These are phyloP conservation scores for Desmodesmus armatus DNA, from an alignment of 139 green algal species.

Conservation along the genomic window DNA sequence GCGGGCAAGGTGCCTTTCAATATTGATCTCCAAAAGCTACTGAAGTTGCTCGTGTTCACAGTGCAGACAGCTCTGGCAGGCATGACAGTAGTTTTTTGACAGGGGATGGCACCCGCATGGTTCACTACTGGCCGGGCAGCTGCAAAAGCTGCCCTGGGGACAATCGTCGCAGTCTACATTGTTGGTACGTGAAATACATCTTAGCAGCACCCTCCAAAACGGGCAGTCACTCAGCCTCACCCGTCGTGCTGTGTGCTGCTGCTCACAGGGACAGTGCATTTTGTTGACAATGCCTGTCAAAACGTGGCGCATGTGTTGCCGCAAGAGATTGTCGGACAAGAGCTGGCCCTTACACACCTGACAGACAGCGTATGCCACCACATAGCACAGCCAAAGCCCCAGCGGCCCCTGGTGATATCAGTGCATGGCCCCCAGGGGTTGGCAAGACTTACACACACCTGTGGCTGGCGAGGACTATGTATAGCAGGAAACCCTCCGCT, in stretches of 20 bases:
- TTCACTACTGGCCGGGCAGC: too few species aligned
- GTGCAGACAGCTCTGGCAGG: too few species aligned
- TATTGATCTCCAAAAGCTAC: too few species aligned
- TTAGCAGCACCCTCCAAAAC: too few species aligned
- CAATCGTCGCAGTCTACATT: not conserved
- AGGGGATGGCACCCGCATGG: too few species aligned
- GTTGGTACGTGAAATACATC: not conserved
- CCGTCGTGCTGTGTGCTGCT: not conserved
- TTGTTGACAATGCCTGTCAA: constrained; percentile 69
- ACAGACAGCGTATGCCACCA: constrained; percentile 87
- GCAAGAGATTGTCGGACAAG: constrained; percentile 80
- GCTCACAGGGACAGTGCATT: constrained; percentile 35
- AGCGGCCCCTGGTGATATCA: constrained; percentile 86
- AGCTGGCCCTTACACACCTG: constrained; percentile 70
- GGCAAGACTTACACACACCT: constrained; percentile 91
- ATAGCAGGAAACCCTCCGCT: constrained; percentile 55
- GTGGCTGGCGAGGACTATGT: constrained; percentile 81
- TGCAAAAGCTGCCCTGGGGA: not conserved
- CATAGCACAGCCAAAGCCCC: constrained; percentile 52
- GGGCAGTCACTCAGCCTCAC: too few species aligned
- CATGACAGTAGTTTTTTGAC: too few species aligned
- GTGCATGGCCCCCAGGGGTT: constrained; percentile 92
- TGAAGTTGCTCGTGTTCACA: too few species aligned
- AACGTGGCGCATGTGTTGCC: constrained; percentile 69
- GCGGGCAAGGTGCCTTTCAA: too few species aligned